Base-by-base conservation (phyloP, 2,329 filamentous ascomycete species). In the Byssochlamys sp. region DNA sequence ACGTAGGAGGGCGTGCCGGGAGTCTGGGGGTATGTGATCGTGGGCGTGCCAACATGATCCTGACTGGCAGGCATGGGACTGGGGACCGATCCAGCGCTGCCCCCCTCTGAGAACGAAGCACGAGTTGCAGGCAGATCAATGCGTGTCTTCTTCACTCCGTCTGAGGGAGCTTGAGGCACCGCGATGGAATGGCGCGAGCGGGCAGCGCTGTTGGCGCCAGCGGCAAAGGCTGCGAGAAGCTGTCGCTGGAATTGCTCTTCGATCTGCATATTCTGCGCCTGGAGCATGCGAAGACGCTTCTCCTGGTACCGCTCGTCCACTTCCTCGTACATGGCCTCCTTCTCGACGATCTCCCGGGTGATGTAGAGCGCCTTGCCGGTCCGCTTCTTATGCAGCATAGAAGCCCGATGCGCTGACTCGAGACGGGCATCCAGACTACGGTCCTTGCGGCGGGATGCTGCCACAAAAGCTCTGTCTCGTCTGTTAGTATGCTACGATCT, bases 281-380 rank as follows among this genome's bases (percentile, higher is more conserved):
- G 70, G 53, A 74, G 63, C 65, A 73, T 71, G n/a, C 67, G 68
- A 49, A 71, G 68, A 31, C 71, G 69, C 57, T 73, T 74, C 55
- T 73, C 71, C 57, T 73, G 70, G 53, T 73, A 73, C 57, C 91
- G 88, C 64, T 95, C 89, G 55, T 95, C 91, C 67, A 95, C 89
- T 72, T 96, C 91, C 67, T 96, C 91, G 69, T 96, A 96, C 90
- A 96, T 95, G 71, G 95, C 90, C 71, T 96, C 91, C 61, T 90
- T 91, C 64, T 88, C 78, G 11, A 96, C 91, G 73, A 94, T 91
- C 67, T 94, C 83, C 71, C 91, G 88, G 27, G 87, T 91, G 58
- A 96, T 88, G 64, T 86, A 85, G 59, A 96, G 80, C 1, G 82
- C 84, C 64, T 90, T 88, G 45, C 91, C 92, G 0, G 91, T 96